Evolutionary conservation across 2,329 filamentous ascomycete genomes (phyloP), one percentile per base, ranked within the genome.

Genomic region (Pestalotiopsis sp.): DNA sequence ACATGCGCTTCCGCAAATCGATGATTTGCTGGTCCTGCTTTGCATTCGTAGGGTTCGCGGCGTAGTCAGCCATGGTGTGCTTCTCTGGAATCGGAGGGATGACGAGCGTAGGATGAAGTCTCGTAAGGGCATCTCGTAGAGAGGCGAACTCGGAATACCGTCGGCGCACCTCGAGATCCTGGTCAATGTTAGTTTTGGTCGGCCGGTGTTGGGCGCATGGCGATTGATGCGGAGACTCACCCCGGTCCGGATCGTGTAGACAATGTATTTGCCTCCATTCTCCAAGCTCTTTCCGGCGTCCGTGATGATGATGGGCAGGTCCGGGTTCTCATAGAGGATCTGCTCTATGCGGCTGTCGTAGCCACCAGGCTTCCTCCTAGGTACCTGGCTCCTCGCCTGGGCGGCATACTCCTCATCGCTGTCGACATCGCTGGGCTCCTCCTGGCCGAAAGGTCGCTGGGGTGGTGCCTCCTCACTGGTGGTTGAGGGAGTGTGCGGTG

Each of bases 1-100:
- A 81, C 96, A 99, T 99, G 75, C 96, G 93, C 84, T 98, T 98
- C 69, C 96, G 90, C 72, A 98, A 84, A 78, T 99, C 96, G 72
- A 99, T 99, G 60, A 98, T 99, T 70, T 95, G 93, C 68, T 94
- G 92, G 78, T 99, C 97, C 80, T 99, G 95, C 80, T 98, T 99
- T 20, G 97, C 97, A 76, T 95, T 98, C 49, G 96, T 99, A 1
- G 97, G 96, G 75, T 97, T 98, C 36, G 97, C 95, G 17, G 96
- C 96, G 78, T 99, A 99, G 80, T 99, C 96, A 70, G 95, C 95
- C 92, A 99, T 97, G 60, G 94, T 96, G 80, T 99, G 96, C 81
- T 99, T 99, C 83, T 99, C 97, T 25, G 96, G 96, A 76, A 99
- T 99, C 3, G 96, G 96, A 7, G 96, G 97, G 66, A 99, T 93